These are phyloP conservation scores for Calonectria crousiana DNA, from an alignment of 2,329 filamentous ascomycete species.

Conservation along the genomic window DNA sequence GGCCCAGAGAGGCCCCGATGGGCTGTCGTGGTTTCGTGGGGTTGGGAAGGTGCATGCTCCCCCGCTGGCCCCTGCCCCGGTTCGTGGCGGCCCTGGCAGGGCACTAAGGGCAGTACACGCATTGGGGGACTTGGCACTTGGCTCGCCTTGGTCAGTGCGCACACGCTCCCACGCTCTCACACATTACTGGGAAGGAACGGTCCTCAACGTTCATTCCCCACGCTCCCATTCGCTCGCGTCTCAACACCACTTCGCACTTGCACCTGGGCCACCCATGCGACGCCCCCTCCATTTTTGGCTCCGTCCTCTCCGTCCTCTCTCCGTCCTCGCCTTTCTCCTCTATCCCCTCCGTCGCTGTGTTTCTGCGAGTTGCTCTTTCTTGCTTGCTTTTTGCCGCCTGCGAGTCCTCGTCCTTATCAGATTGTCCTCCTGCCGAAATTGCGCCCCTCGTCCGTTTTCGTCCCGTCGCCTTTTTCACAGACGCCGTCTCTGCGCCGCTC, in stretches of 20 bases:
- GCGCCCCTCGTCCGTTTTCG: background rate
- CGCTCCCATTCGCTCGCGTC: constrained; percentile 18
- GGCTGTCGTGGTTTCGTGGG: background rate
- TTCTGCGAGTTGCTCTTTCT: background rate
- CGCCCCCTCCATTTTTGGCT: constrained; percentile 15
- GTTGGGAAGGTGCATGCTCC: constrained; percentile 15
- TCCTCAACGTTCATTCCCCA: constrained; percentile 20
- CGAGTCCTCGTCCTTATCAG: background rate
- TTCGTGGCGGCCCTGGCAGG: constrained; percentile 15
- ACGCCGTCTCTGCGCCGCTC: background rate
- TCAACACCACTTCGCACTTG: constrained; percentile 21
- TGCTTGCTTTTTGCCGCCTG: background rate
- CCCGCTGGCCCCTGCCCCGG: constrained; percentile 17
- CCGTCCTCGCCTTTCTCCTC: constrained; percentile 7
- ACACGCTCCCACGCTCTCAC: background rate
- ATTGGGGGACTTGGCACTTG: constrained; percentile 6
- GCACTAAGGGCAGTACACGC: constrained; percentile 2
- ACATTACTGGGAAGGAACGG: constrained; percentile 15
- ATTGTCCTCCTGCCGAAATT: constrained; percentile 22
- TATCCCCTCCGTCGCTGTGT: background rate
- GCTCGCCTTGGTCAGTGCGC: constrained; percentile 14
- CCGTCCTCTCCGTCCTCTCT: background rate
- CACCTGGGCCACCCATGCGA: constrained; percentile 6
- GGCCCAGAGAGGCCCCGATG: background rate
- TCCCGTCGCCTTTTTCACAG: background rate